Base-by-base conservation (phyloP, 1,139 yeast genomes). In the Schwanniomyces etchellsii region DNA sequence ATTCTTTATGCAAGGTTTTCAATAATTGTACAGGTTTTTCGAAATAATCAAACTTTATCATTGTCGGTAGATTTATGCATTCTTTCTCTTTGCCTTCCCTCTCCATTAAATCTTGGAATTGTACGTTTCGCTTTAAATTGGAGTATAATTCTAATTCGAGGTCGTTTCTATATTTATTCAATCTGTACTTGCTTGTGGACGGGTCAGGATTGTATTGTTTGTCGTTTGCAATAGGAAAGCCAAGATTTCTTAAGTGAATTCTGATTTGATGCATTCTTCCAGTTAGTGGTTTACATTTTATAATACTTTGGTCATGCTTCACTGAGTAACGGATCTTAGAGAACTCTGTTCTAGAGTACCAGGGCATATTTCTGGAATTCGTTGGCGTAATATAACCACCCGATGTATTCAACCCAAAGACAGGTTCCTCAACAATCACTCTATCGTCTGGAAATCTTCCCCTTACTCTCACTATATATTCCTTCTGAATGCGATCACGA, bases 241-340 rank as follows among this genome's bases (percentile, higher is more conserved):
- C 85, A 31, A 81, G 32, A 33, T 76, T 67, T 16, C 83, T 65
- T 18, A 83, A 52, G 55, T 83, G 94, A 5, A 82, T 79, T 32
- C 94, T 60, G 14, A 83, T 81, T 48, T 83, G 94, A 50, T 83
- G 94, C 42, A 83, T 81, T 43, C 82, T 66, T 0, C 94, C 95
- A 0, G 91, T 77, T 5, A 72, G 39, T 0, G 94, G 94, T 37
- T 57, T 62, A 46, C 94, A 82, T 30, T 60, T 45, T 0, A 83
- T 82, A 1, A 83, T 51, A 33, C 81, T 73, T 33, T 79, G 69
- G 41, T 78, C 47, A 9, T 44, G 23, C 1, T 36, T 31, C 1
- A 32, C 16, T 34, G 44, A 43, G 37, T 62, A 65, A 4, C 24
- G 27, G 2, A 64, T 14, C 17, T 51, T 35, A 27, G 43, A 39